phyloP scores from a whole-genome alignment of 2,329 filamentous ascomycete genomes.

The Torrubiellomyces zombiae region DNA sequence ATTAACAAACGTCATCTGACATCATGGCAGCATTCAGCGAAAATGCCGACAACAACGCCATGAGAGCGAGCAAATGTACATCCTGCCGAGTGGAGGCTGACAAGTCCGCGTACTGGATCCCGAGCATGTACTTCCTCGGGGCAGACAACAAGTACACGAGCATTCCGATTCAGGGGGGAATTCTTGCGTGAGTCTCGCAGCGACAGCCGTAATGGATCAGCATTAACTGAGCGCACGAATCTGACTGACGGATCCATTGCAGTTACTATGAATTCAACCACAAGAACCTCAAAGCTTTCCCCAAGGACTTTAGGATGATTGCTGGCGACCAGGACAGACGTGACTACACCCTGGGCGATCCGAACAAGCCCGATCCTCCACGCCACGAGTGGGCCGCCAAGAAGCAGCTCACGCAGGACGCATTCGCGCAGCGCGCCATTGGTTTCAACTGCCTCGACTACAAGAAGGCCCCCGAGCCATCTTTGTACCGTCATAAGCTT shows the following conservation, averaged over 20 bases:
- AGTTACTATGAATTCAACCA: conserved; percentile 74
- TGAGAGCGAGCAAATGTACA: conserved; percentile 52
- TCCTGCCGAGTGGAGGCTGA: conserved; percentile 69
- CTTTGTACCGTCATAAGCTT: conserved; percentile 66
- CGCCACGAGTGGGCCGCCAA: conserved; percentile 54
- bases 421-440: conserved; percentile 62
- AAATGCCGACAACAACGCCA: conserved; percentile 35
- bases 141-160: no score
- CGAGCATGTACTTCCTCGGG: conserved; percentile 62
- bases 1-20: conserved; percentile 6
- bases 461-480: conserved; percentile 42
- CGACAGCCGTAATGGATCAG: no score
- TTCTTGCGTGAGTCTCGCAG: conserved; percentile 54
- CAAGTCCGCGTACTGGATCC: conserved; percentile 79
- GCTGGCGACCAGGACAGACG: conserved; percentile 54
- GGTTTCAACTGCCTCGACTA: conserved; percentile 97
- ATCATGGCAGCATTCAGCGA: conserved; percentile 42
- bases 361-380: conserved; percentile 42
- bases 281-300: conserved; percentile 55
- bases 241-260: no score
- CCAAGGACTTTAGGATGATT: conserved; percentile 64
- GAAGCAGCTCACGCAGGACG: conserved; percentile 47
- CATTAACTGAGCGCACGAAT: no score
- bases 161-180: no score
- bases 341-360: conserved; percentile 52